A percentile compares a stretch with the other conserved stretches of the same genome.
Evolutionary conservation across 768 basidiomycete species (phyloP).

Genomic region (Hericium alpestre): DNA sequence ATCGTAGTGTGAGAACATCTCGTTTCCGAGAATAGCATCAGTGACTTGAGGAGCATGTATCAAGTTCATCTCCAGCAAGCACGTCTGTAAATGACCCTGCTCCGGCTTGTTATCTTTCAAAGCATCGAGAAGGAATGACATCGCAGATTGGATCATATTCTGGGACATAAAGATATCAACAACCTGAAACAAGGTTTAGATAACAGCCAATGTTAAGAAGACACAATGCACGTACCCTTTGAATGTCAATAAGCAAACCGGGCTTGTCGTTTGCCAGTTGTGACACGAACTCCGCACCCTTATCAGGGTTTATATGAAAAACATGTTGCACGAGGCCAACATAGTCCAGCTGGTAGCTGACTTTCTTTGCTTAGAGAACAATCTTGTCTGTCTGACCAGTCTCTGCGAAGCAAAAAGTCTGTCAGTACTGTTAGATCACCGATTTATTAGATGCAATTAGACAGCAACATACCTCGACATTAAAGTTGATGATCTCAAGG

Average conservation of each 20-base stretch:
- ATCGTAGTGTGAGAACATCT: constrained; percentile 97
- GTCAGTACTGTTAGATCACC: constrained; percentile 6
- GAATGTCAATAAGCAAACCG: constrained; percentile 87
- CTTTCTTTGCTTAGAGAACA: constrained; percentile 93
- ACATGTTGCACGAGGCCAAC: constrained; percentile 87
- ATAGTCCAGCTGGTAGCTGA: constrained; percentile 88
- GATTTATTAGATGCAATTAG: neutral
- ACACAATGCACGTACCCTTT: constrained; percentile 46
- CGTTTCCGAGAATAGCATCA: constrained; percentile 96
- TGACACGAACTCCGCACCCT: constrained; percentile 95
- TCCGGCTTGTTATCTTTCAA: constrained; percentile 98
- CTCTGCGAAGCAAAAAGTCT: constrained; percentile 98
- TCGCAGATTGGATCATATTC: constrained; percentile 99
- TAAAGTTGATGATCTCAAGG: constrained; percentile 95
- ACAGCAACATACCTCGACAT: constrained; percentile 58
- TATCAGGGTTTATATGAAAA: constrained; percentile 93
- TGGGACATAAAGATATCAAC: constrained; percentile 99
- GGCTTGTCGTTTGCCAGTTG: constrained; percentile 88
- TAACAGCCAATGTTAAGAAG: neutral
- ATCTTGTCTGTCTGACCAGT: constrained; percentile 99
- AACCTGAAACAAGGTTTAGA: constrained; percentile 37
- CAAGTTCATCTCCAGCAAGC: constrained; percentile 95
- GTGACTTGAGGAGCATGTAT: constrained; percentile 97
- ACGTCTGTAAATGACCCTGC: constrained; percentile 91
- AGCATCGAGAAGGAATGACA: constrained; percentile 93